phyloP scores from a whole-genome alignment of 192 early-diverging fungal genomes.

The Podila verticillata region DNA sequence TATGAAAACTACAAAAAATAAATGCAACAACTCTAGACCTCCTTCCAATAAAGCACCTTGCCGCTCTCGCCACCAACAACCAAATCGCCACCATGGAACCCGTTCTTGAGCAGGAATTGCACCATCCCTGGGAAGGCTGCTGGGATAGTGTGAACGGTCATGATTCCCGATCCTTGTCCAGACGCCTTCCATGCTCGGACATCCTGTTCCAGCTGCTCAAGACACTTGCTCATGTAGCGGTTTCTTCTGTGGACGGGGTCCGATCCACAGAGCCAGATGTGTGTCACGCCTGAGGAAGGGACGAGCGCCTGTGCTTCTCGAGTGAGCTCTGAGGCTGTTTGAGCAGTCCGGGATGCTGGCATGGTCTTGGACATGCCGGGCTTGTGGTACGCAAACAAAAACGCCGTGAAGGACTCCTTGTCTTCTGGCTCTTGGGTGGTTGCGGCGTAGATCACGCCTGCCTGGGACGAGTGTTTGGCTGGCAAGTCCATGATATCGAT shows the following conservation, averaged over 20 bases:
- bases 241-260: slow-evolving; percentile 35
- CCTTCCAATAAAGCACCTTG: slow-evolving; percentile 44
- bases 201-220: slow-evolving; percentile 28
- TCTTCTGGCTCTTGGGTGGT: not conserved
- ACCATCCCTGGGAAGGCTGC: slow-evolving; percentile 46
- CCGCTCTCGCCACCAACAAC: slow-evolving; percentile 24
- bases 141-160: slow-evolving; percentile 42
- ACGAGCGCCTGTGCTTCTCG: slow-evolving; percentile 11
- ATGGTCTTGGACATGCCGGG: slow-evolving; percentile 21
- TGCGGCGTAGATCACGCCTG: slow-evolving; percentile 42
- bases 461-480: slow-evolving; percentile 12
- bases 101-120: slow-evolving; percentile 38
- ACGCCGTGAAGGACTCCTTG: slow-evolving; percentile 31
- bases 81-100: slow-evolving; percentile 27
- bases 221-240: slow-evolving; percentile 22
- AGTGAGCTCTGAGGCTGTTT: not conserved
- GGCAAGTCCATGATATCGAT: slow-evolving; percentile 20
- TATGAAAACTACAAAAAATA: not conserved
- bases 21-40: slow-evolving; percentile 1
- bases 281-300: slow-evolving; percentile 19
- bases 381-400: slow-evolving; percentile 35
- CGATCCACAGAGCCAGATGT: slow-evolving; percentile 51
- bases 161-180: slow-evolving; percentile 37
- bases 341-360: not conserved
- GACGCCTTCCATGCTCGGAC: slow-evolving; percentile 27